Evolutionary conservation across 371 early-diverging fungal species (phyloP), one percentile per base, ranked within the genome.

Genomic region (Paraphysoderma sedebokerense): DNA sequence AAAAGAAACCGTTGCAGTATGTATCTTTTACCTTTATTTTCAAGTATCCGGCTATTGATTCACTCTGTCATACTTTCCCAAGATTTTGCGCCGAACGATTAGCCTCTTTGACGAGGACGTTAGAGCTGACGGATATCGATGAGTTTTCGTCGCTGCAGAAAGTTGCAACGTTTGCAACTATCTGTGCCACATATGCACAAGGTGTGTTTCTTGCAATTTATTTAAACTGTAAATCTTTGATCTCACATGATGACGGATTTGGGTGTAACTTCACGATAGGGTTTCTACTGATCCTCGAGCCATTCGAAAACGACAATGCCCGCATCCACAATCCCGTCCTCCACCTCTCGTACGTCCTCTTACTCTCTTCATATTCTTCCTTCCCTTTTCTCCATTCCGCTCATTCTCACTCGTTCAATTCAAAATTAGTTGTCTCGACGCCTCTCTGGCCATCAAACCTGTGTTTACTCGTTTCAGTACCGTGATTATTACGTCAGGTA

Each of bases 401-500:
- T 5, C 33, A n/a, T 34, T 13, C 24, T 20, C 38, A 51, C 50
- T 37, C 17, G 2, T 45, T 20, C 27, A 27, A 47, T 5, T n/a
- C 5, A 5, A n/a, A 22, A 47, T 51, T 49, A 82, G 82, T 2
- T 99, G 99, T 58, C 60, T 98, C 22, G 99, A 99, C 66, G 93
- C 99, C 0, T 85, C 97, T 0, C 78, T 99, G 48, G 98, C 98
- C 13, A 95, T 99, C 50, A 77, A 76, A 52, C 93, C 95, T 13
- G 82, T 99, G 5, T 97, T 98, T 75, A 76, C 85, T 31, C 77
- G 91, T 31, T 99, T 98, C 63, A 81, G 81, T 46, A 82, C 92
- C 9, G 99, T 99, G 3, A 82, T 98, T 35, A 98, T 99, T 55
- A 99, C 99, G 0, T 97, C 98, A 0, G 99, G 99, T 52, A 99